A percentile compares a stretch with the other conserved stretches of the same genome.
phyloP scores from a whole-genome alignment of 345 rosid species.

The Gynandropsis gynandra region DNA sequence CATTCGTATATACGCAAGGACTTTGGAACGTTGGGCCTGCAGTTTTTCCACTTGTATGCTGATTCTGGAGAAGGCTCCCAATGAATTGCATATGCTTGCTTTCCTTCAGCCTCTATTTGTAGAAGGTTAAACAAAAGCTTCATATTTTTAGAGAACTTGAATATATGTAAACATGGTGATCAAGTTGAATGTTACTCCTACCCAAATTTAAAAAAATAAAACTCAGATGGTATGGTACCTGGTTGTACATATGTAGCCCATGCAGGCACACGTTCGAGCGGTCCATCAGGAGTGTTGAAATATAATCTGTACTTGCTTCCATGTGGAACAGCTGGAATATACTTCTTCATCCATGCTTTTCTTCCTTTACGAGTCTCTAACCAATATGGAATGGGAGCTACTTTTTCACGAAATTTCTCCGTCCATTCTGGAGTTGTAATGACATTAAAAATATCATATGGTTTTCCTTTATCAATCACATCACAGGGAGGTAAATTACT shows the following conservation, averaged over 20 bases:
- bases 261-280: conserved; percentile 85
- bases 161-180: neutral
- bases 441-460: conserved; percentile 55
- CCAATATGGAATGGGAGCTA: conserved; percentile 86
- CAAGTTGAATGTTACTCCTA: conserved; percentile 10
- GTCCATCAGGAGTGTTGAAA: conserved; percentile 85
- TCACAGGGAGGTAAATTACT: conserved; percentile 71
- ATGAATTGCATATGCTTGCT: conserved; percentile 80
- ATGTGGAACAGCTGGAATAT: conserved; percentile 76
- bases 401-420: conserved; percentile 61
- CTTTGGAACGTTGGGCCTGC: conserved; percentile 50
- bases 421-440: conserved; percentile 49
- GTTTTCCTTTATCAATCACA: conserved; percentile 74
- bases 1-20: conserved; percentile 94
- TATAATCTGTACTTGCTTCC: conserved; percentile 91
- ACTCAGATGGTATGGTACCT: conserved; percentile 36
- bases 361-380: conserved; percentile 92
- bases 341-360: conserved; percentile 86
- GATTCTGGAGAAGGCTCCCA: conserved; percentile 91
- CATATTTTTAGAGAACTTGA: neutral
- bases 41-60: conserved; percentile 73
- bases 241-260: conserved; percentile 96
- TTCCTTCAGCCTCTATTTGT: conserved; percentile 49
- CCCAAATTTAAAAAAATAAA: neutral
- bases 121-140: conserved; percentile 7